Conservation (phyloP, 495 filamentous ascomycete species). For the Neurospora sp. region DNA sequence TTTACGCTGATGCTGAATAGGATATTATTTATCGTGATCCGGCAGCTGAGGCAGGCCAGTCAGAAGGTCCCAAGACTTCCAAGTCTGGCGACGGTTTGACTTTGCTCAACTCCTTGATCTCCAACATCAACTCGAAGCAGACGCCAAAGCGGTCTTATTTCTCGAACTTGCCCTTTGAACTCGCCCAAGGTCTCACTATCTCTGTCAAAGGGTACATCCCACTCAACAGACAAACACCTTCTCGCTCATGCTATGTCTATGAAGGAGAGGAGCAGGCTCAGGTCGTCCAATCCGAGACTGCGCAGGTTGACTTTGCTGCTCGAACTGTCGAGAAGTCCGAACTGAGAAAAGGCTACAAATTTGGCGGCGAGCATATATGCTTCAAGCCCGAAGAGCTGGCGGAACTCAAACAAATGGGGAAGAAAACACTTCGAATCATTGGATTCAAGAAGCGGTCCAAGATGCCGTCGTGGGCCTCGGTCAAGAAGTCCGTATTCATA, state of each 20-base stretch:
- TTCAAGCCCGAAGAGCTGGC: constrained; percentile 79
- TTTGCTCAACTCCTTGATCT: constrained; percentile 70
- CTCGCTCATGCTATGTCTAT: constrained; percentile 75
- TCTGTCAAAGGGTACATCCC: constrained; percentile 89
- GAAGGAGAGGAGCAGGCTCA: constrained; percentile 72
- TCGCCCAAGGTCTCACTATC: constrained; percentile 76
- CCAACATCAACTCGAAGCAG: constrained; percentile 84
- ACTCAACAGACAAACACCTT: constrained; percentile 70
- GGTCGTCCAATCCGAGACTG: constrained; percentile 63
- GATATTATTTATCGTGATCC: constrained; percentile 69
- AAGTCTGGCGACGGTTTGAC: constrained; percentile 62
- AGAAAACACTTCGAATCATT: constrained; percentile 75
- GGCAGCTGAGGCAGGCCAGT: constrained; percentile 50
- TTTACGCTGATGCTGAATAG: constrained; percentile 29
- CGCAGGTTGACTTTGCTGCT: constrained; percentile 63
- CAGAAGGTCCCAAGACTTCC: constrained; percentile 32
- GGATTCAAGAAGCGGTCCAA: constrained; percentile 79
- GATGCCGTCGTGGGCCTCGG: constrained; percentile 76
- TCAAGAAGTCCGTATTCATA: constrained; percentile 79
- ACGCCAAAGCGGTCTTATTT: constrained; percentile 82
- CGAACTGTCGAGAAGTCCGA: constrained; percentile 69
- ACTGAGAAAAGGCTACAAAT: constrained; percentile 89
- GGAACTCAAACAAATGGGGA: constrained; percentile 56
- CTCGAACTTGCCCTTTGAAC: constrained; percentile 71
- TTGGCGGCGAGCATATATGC: constrained; percentile 78